These are phyloP conservation scores for Dunaliella primolecta DNA, from an alignment of 139 green algal genomes.

Conservation along the genomic window DNA sequence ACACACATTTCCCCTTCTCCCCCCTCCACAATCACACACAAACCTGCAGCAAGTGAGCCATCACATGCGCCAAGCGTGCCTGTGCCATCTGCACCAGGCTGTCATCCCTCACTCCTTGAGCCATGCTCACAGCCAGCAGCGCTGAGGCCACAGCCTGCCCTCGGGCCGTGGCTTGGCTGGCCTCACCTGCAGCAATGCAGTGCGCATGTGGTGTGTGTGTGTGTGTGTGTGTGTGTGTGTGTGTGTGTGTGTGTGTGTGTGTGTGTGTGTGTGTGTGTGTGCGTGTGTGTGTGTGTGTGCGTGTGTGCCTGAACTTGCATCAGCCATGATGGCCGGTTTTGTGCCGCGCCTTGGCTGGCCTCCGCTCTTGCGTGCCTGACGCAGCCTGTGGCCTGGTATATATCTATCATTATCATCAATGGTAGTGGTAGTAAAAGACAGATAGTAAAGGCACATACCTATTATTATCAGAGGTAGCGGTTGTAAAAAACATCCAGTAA, in stretches of 20 bases:
- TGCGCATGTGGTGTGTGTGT: constrained; percentile 6
- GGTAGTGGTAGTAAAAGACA: no score
- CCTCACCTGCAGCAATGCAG: neutral
- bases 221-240: constrained; percentile 4
- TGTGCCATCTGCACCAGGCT: neutral
- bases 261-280: constrained; percentile 13
- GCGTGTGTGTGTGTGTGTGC: constrained; percentile 1
- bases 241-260: constrained; percentile 7
- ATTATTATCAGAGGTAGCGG: no score
- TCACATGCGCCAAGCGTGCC: neutral
- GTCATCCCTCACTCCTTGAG: neutral
- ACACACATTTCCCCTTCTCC: no score
- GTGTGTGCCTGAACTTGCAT: neutral
- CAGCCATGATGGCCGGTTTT: no score
- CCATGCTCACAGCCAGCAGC: neutral
- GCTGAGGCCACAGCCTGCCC: neutral
- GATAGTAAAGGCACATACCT: no score
- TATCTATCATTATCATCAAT: no score
- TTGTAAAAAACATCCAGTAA: no score
- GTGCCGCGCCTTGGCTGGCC: no score
- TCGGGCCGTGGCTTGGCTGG: neutral
- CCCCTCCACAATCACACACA: no score
- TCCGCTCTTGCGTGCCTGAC: no score
- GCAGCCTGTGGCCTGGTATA: no score
- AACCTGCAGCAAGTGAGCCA: neutral